Base-by-base conservation (phyloP, 345 rosid species). In the Euclidium syriacum region DNA sequence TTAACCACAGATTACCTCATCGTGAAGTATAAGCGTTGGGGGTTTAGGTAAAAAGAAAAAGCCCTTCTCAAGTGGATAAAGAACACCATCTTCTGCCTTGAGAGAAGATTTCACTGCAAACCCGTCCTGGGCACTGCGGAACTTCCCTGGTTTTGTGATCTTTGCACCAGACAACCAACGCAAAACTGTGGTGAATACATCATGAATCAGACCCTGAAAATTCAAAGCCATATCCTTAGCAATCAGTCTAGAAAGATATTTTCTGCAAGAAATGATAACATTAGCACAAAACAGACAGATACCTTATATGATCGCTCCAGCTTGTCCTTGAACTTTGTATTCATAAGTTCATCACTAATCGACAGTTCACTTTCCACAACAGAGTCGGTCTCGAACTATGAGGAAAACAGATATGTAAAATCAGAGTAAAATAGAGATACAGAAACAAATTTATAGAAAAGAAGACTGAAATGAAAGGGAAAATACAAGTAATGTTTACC, bases 41-140 rank as follows among this genome's bases (percentile, higher is more conserved):
- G 99, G 99, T 74, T 90, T 94, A 57, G 99, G 99, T 49, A 94
- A 71, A 71, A 90, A 90, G 83, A 94, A 90, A 70, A 94, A 94
- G 70, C 96, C 83, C 83, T 94, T 94, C 72, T 94, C 99, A 46
- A 94, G 96, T 32, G 99, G 97, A 73, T 90, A 94, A 38, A 94
- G 76, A 23, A 94, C 83, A 38, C 97, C 96, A 72, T 94, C 99
- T 82, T 94, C 99, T 65, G 97, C 99, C 69, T 94, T 94, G 23
- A 94, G 75, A 14, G 99, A 94, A 36, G 96, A 94, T 78, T 94
- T 94, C 66, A 94, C 99, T 4, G 97, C 99, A 83, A 84, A 90
- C 60, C 99, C 99, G 76, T 90, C 97, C 78, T 84, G 95, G 72
- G 83, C 79, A 77, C 99, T 94, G 64, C 96, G 92, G 78, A 94